Base-by-base conservation (phyloP, 2,329 filamentous ascomycete species). In the Drechslerella coelobrocha region DNA sequence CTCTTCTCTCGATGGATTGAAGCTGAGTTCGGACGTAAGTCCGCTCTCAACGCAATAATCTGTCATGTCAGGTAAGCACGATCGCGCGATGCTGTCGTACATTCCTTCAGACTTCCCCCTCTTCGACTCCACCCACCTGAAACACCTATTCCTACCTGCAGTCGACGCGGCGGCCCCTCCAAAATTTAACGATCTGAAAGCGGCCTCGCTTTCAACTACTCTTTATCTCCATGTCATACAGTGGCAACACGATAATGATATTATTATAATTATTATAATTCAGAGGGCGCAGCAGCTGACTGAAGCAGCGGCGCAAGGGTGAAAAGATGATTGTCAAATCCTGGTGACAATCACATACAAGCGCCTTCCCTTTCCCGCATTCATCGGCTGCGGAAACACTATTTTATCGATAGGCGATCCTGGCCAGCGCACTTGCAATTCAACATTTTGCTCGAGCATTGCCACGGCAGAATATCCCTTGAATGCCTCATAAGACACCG, bases 31-130 rank as follows among this genome's bases (percentile, higher is more conserved):
- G 5, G 41, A 19, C 9, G 41, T 21, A n/a, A n/a, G n/a, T 12
- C 6, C 12, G 29, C 29, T 6, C 6, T 34, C 7, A 34, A 12
- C 29, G 41, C 26, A 21, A 21, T 4, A n/a, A 51, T 51, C 45
- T 50, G 34, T 43, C 51, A 43, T 34, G 54, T 17, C 10, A 37
- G 27, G 41, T 51, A 23, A 68, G 63, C 63, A 61, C 50, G 47
- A 71, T 71, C 66, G 59, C 66, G 66, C 66, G 66, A 71, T 71
- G 57, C 62, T 63, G 59, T 71, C 66, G 66, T 50, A 59, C 31
- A 19, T 19, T 19, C 19, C 41, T 19, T 45, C 19, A 23, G 6
- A 31, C 12, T 12, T 19, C 19, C 14, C 41, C 37, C n/a, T 19
- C 41, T 19, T 34, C 34, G 52, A 61, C 61, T 62, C 65, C 65